These are phyloP conservation scores for Helicocarpus griseus DNA, from an alignment of 2,329 filamentous ascomycete genomes.

Conservation along the genomic window DNA sequence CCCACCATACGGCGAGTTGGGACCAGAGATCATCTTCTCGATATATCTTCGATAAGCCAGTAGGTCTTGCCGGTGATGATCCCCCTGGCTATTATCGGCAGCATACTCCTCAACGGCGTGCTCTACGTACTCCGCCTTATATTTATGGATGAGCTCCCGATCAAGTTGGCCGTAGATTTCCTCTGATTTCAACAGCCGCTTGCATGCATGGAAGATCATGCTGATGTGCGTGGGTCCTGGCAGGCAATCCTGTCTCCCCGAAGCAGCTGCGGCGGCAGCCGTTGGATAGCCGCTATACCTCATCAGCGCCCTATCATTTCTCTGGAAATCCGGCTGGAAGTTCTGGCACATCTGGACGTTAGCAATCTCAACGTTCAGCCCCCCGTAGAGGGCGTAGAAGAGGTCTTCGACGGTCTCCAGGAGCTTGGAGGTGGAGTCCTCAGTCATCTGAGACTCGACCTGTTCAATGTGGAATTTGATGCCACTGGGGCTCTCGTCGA, in stretches of 20 bases:
- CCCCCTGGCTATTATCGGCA: constrained; percentile 6
- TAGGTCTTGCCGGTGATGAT: constrained; percentile 15
- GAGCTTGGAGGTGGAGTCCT: constrained; percentile 20
- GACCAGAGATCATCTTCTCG: constrained; percentile 16
- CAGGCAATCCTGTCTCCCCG: constrained; percentile 11
- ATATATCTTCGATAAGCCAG: constrained; percentile 23
- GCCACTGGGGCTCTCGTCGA: constrained; percentile 21
- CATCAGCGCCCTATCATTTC: constrained; percentile 11
- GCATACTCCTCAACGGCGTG: constrained; percentile 15
- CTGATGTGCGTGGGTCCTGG: constrained; percentile 27
- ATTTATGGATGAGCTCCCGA: constrained; percentile 17
- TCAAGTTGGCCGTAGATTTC: constrained; percentile 20
- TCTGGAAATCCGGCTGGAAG: constrained; percentile 17
- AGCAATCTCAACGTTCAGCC: constrained; percentile 28
- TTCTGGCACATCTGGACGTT: constrained; percentile 26
- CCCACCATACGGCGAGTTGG: constrained; percentile 15
- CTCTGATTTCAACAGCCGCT: constrained; percentile 21
- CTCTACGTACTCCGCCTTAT: constrained; percentile 22
- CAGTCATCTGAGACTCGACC: constrained; percentile 21
- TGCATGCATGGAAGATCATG: constrained; percentile 25
- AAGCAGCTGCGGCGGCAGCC: background rate
- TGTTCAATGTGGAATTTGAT: constrained; percentile 23
- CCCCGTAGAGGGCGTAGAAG: constrained; percentile 28
- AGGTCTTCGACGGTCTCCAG: constrained; percentile 27
- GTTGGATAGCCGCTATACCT: background rate